Conservation (phyloP, 2,329 filamentous ascomycete species). For the Pestalotiopsis sp. region DNA sequence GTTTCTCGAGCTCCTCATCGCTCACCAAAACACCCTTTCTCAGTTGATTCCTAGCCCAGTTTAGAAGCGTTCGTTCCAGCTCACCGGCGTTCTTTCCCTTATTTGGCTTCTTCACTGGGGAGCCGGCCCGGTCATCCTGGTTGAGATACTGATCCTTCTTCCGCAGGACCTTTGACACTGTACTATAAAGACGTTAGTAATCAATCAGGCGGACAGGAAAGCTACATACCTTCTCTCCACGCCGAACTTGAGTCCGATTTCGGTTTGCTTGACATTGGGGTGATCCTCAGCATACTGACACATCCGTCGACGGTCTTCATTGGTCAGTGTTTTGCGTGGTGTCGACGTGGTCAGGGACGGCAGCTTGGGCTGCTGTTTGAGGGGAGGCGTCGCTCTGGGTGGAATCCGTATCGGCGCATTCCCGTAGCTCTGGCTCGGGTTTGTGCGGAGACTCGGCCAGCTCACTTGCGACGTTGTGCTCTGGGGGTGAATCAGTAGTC, state of each 20-base stretch:
- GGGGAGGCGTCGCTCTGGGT: constrained; percentile 48
- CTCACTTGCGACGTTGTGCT: constrained; percentile 34
- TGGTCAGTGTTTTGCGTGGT: constrained; percentile 85
- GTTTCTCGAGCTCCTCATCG: constrained; percentile 82
- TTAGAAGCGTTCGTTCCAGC: constrained; percentile 86
- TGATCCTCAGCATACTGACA: constrained; percentile 92
- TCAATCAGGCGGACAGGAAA: constrained; percentile 30
- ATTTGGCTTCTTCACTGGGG: constrained; percentile 73
- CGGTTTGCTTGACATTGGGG: constrained; percentile 89
- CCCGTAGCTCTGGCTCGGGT: constrained; percentile 64
- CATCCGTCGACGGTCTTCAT: constrained; percentile 89
- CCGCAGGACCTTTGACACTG: constrained; percentile 95
- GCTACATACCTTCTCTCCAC: constrained; percentile 88
- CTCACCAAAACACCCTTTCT: constrained; percentile 74
- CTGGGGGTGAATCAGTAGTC: constrained; percentile 72
- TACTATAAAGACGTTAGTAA: constrained; percentile 58
- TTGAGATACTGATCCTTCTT: constrained; percentile 94
- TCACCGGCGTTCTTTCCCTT: constrained; percentile 78
- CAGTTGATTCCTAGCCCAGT: constrained; percentile 84
- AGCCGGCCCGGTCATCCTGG: constrained; percentile 76
- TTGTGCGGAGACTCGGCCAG: constrained; percentile 84
- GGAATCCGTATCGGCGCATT: constrained; percentile 63
- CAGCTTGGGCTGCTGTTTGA: constrained; percentile 55
- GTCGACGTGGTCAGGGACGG: constrained; percentile 60
- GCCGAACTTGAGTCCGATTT: constrained; percentile 93